phyloP scores from a whole-genome alignment of 2,329 filamentous ascomycete genomes.

The Trichoderma semiorbis region DNA sequence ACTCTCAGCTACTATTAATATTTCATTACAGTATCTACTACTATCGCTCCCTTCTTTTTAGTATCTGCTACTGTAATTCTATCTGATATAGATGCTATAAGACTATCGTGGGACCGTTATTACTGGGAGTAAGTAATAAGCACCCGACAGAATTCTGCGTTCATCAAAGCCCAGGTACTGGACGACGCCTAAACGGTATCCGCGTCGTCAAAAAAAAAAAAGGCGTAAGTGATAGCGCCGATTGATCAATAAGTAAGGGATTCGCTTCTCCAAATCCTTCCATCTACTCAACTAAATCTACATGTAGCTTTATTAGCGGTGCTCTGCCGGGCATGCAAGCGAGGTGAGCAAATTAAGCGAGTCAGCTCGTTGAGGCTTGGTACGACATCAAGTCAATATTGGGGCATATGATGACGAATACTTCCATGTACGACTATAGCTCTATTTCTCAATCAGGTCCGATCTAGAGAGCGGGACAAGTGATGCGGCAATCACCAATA shows the following conservation, averaged over 20 bases:
- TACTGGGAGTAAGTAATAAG: not conserved
- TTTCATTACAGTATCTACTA: too few relatives aligned
- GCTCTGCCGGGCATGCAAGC: not conserved
- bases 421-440: not conserved
- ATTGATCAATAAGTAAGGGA: not conserved
- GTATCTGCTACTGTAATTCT: not conserved
- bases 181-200: not conserved
- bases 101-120: not conserved
- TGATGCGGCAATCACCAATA: not conserved
- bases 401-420: not conserved
- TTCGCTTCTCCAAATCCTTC: not conserved
- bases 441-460: not conserved
- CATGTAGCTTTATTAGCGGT: not conserved
- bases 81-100: not conserved
- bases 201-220: not conserved
- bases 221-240: accelerated
- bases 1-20: too few relatives aligned
- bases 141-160: not conserved
- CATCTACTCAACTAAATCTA: not conserved
- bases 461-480: not conserved
- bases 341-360: not conserved
- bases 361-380: not conserved
- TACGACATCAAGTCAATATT: not conserved
- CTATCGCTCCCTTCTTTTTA: not conserved
- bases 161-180: not conserved